phyloP scores from a whole-genome alignment of 2,329 filamentous ascomycete species.

The Davidsoniella neocaledoniae region DNA sequence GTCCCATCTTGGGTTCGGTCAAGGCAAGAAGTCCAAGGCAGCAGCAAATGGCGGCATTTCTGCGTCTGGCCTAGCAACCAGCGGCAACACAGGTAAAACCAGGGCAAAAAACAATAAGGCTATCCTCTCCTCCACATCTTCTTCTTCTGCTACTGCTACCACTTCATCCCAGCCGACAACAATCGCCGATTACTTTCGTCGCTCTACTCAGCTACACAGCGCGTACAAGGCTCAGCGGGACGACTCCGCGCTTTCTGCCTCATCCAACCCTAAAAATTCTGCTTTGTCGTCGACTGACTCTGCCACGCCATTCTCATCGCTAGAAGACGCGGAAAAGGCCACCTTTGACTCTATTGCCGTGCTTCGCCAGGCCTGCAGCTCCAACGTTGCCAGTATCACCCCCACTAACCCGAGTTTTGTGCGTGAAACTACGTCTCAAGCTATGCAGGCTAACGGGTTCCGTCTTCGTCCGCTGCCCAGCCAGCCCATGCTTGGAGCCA shows the following conservation, averaged over 20 bases:
- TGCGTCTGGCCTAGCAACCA: background rate
- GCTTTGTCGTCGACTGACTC: background rate
- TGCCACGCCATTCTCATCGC: background rate
- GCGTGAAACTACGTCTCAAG: constrained; percentile 14
- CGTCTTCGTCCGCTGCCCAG: constrained; percentile 8
- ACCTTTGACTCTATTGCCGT: constrained; percentile 15
- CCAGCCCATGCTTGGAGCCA: background rate
- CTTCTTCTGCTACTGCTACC: background rate
- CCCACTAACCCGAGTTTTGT: constrained; percentile 24
- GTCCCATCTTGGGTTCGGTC: background rate
- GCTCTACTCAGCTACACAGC: constrained; percentile 8
- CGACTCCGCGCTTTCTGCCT: background rate
- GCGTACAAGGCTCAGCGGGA: constrained; percentile 5
- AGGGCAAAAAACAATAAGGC: background rate
- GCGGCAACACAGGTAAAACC: background rate
- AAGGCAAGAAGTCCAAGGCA: background rate
- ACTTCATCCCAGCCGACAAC: background rate
- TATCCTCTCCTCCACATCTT: background rate
- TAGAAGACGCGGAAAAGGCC: constrained; percentile 11
- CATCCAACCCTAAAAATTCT: background rate
- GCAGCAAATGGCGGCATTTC: background rate
- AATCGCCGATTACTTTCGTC: constrained; percentile 9
- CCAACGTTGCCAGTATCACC: constrained; percentile 19
- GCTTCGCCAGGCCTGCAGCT: constrained; percentile 6
- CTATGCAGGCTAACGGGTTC: background rate